phyloP scores from a whole-genome alignment of 805 yeast genomes.

The Candida vartiovaarae region DNA sequence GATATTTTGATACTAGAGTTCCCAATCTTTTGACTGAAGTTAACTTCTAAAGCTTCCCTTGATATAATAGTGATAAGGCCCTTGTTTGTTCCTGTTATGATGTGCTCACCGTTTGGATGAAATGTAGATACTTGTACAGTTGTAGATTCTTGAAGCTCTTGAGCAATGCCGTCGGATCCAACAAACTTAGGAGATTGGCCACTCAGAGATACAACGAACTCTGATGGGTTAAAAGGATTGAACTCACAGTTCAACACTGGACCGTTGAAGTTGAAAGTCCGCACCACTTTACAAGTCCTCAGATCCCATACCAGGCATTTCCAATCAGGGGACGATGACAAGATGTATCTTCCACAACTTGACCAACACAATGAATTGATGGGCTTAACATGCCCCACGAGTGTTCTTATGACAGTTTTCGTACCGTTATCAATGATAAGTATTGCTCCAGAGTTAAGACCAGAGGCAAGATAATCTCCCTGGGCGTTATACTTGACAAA shows the following conservation, averaged over 20 bases:
- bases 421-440: conserved; percentile 72
- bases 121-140: conserved; percentile 31
- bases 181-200: conserved; percentile 57
- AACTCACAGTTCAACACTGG: conserved; percentile 68
- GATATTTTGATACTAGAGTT: conserved; percentile 66
- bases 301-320: conserved; percentile 77
- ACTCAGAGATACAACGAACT: conserved; percentile 56
- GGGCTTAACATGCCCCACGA: conserved; percentile 63
- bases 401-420: conserved; percentile 43
- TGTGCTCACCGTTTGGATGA: conserved; percentile 44
- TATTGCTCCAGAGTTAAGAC: conserved; percentile 66
- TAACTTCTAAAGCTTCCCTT: conserved; percentile 22
- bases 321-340: conserved; percentile 81
- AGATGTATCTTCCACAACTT: conserved; percentile 54
- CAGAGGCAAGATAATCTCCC: conserved; percentile 86
- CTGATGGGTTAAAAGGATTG: conserved; percentile 39
- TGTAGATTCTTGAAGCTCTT: conserved; percentile 14
- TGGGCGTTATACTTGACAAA: conserved; percentile 59
- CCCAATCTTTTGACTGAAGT: conserved; percentile 51
- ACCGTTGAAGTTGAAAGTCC: conserved; percentile 48
- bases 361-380: conserved; percentile 78
- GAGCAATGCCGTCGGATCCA: conserved; percentile 25
- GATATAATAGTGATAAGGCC: conserved; percentile 60
- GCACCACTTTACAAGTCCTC: conserved; percentile 30
- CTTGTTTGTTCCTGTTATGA: conserved; percentile 72